Percentiles rank a stretch among this genome's conserved stretches.
Conservation (phyloP, 495 filamentous ascomycete genomes). For the Mytilinidion resinicola region DNA sequence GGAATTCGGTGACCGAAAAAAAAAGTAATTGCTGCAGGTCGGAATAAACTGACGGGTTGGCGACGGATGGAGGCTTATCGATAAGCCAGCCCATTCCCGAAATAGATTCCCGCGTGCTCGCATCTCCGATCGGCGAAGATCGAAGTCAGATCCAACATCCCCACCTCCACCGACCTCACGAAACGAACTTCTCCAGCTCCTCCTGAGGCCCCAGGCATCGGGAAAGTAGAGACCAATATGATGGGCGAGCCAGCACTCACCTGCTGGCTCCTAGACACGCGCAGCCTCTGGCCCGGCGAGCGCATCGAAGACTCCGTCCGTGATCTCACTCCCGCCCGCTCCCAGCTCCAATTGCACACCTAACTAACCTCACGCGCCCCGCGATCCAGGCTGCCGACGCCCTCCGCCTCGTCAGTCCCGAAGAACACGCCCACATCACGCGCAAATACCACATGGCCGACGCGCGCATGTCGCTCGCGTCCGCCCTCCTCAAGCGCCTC, state of each 20-base stretch:
- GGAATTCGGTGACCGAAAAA: not conserved
- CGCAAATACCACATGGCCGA: slow-evolving; percentile 57
- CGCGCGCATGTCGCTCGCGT: slow-evolving; percentile 64
- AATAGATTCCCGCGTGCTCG: slow-evolving; percentile 1
- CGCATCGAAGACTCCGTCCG: slow-evolving; percentile 30
- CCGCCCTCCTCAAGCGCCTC: slow-evolving; percentile 71
- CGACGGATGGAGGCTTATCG: slow-evolving; percentile 4
- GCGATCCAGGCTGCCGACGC: slow-evolving; percentile 45
- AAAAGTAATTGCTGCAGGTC: too few species aligned
- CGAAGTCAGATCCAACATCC: not conserved
- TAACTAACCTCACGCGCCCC: not conserved
- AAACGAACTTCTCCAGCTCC: too few species aligned
- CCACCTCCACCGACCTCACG: too few species aligned
- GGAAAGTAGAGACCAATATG: slow-evolving; percentile 69
- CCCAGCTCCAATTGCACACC: not conserved
- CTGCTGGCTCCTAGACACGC: slow-evolving; percentile 40
- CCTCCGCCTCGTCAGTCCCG: slow-evolving; percentile 49
- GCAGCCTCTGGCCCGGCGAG: slow-evolving; percentile 35
- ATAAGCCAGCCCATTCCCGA: slow-evolving; percentile 8
- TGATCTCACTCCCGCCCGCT: not conserved
- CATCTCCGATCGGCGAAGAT: not conserved
- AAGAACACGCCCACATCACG: slow-evolving; percentile 47
- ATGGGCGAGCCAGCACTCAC: slow-evolving; percentile 11
- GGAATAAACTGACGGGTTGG: too few species aligned
- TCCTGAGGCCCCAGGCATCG: slow-evolving; percentile 28